Base-by-base conservation (phyloP, 352 stramenopile genomes). In the Elongisporangium undulatum region DNA sequence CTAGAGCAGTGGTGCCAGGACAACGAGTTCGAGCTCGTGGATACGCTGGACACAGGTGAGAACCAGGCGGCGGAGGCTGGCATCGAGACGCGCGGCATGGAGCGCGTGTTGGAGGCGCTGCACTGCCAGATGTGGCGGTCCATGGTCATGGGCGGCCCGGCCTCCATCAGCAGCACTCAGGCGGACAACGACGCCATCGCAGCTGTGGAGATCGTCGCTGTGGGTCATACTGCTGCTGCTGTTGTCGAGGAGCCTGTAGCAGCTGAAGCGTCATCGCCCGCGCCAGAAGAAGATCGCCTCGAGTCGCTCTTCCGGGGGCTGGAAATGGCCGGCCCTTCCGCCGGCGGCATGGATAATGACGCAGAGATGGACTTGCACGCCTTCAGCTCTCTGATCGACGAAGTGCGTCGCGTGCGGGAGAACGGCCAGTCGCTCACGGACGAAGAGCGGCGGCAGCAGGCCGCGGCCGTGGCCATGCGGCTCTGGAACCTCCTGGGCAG, bases 91-190 rank as follows among this genome's bases (percentile, higher is more conserved):
- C 57, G 58, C 21, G 80, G 84, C 19, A 68, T 94, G 24, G 71
- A 83, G 12, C 76, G 84, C n/a, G 77, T 92, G 23, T 61, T 94
- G 17, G 84, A 94, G 55, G 82, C 79, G 13, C 61, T 94, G 51
- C 70, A 94, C 20, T 90, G 82, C 65, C 91, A 81, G 51, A 87
- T 92, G 76, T 94, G 84, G 84, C 58, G 60, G 15, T 90, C 84
- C 2, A 92, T 94, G 78, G 73, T 82, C 55, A 86, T 82, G 69
- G 60, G 66, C 1, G 56, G 56, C 56, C 57, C 55, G 1, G 58
- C 68, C 7, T 24, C 17, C 1, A 29, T 20, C 34, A 21, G 34
- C 56, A 41, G 8, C 62, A 24, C 38, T 41, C 26, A 12, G 24
- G 12, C 21, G 10, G 52, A 58, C n/a, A 2, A 52, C 21, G n/a